Conservation (phyloP, 2,329 filamentous ascomycete genomes). For the Phaeomoniella chlamydospora region DNA sequence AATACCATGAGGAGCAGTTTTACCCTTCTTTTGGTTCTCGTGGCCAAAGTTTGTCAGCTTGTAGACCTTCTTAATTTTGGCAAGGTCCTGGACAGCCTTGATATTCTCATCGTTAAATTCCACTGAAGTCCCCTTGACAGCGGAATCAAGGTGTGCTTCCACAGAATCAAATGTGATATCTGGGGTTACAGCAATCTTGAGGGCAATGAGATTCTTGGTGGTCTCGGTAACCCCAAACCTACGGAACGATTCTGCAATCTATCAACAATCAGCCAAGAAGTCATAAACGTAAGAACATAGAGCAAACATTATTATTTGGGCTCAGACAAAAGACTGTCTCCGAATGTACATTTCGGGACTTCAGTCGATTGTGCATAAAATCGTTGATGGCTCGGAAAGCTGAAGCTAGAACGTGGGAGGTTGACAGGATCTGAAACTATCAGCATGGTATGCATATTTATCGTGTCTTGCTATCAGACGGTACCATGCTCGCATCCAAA, state of each 20-base stretch:
- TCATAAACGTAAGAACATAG: slow-evolving; percentile 1
- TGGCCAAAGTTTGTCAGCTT: slow-evolving; percentile 55
- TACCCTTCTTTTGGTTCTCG: slow-evolving; percentile 10
- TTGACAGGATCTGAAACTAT: slow-evolving; percentile 48
- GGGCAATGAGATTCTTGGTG: slow-evolving; percentile 58
- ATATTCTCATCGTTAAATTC: slow-evolving; percentile 52
- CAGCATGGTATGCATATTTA: slow-evolving; percentile 1
- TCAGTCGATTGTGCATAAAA: slow-evolving; percentile 45
- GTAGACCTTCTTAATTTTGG: slow-evolving; percentile 69
- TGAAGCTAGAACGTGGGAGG: slow-evolving; percentile 58
- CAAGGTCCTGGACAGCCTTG: slow-evolving; percentile 43
- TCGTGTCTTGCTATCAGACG: slow-evolving; percentile 13
- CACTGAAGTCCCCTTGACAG: slow-evolving; percentile 47
- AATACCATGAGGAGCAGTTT: not conserved
- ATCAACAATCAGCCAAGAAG: slow-evolving; percentile 2
- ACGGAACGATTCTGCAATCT: slow-evolving; percentile 88
- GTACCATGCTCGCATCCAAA: slow-evolving; percentile 70
- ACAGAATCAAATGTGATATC: slow-evolving; percentile 31
- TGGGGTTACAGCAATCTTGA: slow-evolving; percentile 56
- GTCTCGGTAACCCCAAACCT: slow-evolving; percentile 65
- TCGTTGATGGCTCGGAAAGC: slow-evolving; percentile 63
- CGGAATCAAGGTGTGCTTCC: slow-evolving; percentile 43
- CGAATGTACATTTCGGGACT: slow-evolving; percentile 75
- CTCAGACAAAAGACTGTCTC: slow-evolving; percentile 74
- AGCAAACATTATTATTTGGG: slow-evolving; percentile 61